These are phyloP conservation scores for Amborella trichopoda DNA, from an alignment of 164 flowering plant genomes.

Conservation along the genomic window DNA sequence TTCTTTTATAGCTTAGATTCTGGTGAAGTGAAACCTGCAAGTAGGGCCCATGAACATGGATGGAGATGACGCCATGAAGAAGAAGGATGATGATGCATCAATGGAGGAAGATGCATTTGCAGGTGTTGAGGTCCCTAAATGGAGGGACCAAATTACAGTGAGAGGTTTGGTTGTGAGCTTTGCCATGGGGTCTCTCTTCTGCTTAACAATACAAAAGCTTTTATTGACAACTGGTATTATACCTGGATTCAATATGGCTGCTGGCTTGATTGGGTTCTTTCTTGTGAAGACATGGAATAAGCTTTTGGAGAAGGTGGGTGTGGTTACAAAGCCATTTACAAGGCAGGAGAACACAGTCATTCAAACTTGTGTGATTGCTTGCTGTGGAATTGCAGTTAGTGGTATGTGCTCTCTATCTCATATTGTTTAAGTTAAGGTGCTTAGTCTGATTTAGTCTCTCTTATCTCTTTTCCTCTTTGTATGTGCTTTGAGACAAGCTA, in stretches of 20 bases:
- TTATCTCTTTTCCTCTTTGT: too few species aligned
- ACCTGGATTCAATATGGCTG: constrained; percentile 58
- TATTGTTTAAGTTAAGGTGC: too few species aligned
- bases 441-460: too few species aligned
- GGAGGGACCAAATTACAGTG: constrained; percentile 40
- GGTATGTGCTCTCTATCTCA: constrained; percentile 31
- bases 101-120: too few species aligned
- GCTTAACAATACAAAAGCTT: constrained; percentile 48
- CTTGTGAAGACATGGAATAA: constrained; percentile 31
- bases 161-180: constrained; percentile 33
- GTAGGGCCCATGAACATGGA: too few species aligned
- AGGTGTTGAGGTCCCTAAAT: constrained; percentile 38
- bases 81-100: too few species aligned
- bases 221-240: constrained; percentile 59
- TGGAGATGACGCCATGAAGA: too few species aligned
- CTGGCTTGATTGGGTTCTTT: constrained; percentile 56
- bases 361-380: constrained; percentile 63
- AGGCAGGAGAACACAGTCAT: constrained; percentile 72
- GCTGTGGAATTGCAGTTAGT: constrained; percentile 62
- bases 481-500: too few species aligned
- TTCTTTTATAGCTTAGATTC: too few species aligned
- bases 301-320: constrained; percentile 18
- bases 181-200: constrained; percentile 29
- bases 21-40: too few species aligned
- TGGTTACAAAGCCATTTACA: constrained; percentile 45